Conservation (phyloP, 805 yeast genomes). For the Blastobotrys peoriensis region DNA sequence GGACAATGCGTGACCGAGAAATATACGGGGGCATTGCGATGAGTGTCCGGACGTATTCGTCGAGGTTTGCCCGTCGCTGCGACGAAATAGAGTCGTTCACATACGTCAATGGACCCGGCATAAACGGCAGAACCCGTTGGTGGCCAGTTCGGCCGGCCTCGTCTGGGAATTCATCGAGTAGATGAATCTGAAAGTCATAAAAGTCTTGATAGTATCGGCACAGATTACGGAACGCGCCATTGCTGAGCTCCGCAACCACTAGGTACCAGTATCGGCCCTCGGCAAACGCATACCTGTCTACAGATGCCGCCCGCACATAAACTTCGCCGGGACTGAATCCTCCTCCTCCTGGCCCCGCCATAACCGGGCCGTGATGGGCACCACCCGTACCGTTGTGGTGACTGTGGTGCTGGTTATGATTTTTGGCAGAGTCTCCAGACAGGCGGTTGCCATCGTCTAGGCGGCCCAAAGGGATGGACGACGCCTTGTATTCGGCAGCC, state of each 20-base stretch:
- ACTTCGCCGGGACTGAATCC: conserved; percentile 9
- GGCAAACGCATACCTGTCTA: conserved; percentile 72
- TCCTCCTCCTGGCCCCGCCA: not conserved
- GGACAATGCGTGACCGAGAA: conserved; percentile 61
- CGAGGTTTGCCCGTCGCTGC: conserved; percentile 49
- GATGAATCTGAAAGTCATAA: conserved; percentile 81
- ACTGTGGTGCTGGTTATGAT: no score
- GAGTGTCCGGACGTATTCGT: conserved; percentile 52
- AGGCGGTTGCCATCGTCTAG: conserved; percentile 35
- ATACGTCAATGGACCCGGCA: conserved; percentile 92
- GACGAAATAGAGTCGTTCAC: conserved; percentile 71
- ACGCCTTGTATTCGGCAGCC: conserved; percentile 88
- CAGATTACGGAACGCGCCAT: conserved; percentile 63
- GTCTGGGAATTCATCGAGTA: conserved; percentile 77
- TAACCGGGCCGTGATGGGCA: no score
- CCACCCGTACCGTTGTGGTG: no score
- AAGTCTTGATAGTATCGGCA: conserved; percentile 94
- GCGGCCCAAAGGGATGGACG: conserved; percentile 61
- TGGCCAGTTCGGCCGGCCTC: conserved; percentile 87
- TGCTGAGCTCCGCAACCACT: conserved; percentile 57
- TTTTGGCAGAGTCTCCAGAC: not conserved
- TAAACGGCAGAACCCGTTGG: conserved; percentile 79
- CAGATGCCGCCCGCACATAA: conserved; percentile 56
- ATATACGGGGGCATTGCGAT: conserved; percentile 72
- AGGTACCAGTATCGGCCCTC: conserved; percentile 88